Conservation (phyloP, 139 green algal species). For the Chlorella sp. region DNA sequence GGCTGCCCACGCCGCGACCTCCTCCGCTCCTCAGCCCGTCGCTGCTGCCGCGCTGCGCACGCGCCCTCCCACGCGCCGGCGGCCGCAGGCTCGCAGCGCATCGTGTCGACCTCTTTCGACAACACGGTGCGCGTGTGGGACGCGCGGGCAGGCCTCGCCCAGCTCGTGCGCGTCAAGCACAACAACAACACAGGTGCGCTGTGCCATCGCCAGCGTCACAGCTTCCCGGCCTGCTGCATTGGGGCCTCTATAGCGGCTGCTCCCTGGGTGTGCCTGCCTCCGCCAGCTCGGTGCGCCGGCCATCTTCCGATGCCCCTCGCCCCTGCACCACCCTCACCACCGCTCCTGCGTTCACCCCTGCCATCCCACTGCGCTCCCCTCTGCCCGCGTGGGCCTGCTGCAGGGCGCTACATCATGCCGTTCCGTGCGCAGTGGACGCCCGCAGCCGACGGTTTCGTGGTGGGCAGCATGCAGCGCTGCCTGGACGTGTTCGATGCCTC, state of each 20-base stretch:
- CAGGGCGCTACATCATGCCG: too few relatives aligned
- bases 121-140: constrained; percentile 74
- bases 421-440: constrained; percentile 27
- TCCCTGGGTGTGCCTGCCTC: not conserved
- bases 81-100: constrained; percentile 44
- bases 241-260: not conserved
- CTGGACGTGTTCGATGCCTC: constrained; percentile 48
- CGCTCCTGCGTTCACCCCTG: too few relatives aligned
- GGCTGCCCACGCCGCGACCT: not conserved
- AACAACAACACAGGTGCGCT: constrained; percentile 74
- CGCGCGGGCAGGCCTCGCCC: constrained; percentile 22
- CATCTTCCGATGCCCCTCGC: too few relatives aligned
- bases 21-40: not conserved
- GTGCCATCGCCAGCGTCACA: constrained; percentile 11
- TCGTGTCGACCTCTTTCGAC: constrained; percentile 68
- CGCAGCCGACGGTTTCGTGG: constrained; percentile 35
- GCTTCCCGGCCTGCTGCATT: not conserved
- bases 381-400: too few relatives aligned
- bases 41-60: not conserved
- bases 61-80: not conserved
- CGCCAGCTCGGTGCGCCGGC: not conserved
- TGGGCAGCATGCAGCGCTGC: constrained; percentile 60
- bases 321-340: not conserved
- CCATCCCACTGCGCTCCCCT: too few relatives aligned
- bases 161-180: constrained; percentile 40